phyloP scores from a whole-genome alignment of 139 green algal genomes.

The Micractinium conductrix region DNA sequence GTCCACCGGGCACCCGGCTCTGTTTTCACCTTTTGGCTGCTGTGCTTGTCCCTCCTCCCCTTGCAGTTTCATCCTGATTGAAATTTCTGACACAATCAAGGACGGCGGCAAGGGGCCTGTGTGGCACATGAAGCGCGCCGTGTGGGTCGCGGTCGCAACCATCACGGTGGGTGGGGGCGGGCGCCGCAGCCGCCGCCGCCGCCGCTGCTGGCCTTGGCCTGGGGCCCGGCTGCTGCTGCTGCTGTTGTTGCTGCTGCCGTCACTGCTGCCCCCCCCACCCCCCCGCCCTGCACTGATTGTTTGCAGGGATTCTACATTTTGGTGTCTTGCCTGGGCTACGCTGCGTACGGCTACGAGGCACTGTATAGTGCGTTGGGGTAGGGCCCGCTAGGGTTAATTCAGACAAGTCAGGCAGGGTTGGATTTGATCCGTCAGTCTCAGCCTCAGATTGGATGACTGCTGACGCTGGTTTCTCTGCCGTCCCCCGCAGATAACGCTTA shows the following conservation, averaged over 20 bases:
- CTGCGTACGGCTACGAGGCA: slow-evolving; percentile 36
- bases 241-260: too few relatives aligned
- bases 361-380: background rate
- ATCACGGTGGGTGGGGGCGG: too few relatives aligned
- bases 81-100: slow-evolving; percentile 52
- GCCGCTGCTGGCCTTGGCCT: too few relatives aligned
- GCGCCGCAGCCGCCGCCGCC: too few relatives aligned
- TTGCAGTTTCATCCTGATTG: slow-evolving; percentile 36
- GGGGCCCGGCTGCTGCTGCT: too few relatives aligned
- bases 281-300: too few relatives aligned
- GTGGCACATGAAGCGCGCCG: slow-evolving; percentile 35
- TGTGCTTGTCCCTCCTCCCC: too few relatives aligned
- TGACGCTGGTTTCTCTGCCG: background rate
- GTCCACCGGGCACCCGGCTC: too few relatives aligned
- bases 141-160: slow-evolving; percentile 8
- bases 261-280: too few relatives aligned
- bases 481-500: background rate
- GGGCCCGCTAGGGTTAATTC: background rate
- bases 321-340: slow-evolving; percentile 27
- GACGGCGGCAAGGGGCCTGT: slow-evolving; percentile 13
- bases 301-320: slow-evolving; percentile 51
- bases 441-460: too few relatives aligned
- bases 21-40: too few relatives aligned
- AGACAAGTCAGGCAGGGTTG: background rate
- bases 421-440: too few relatives aligned